phyloP scores from a whole-genome alignment of 768 basidiomycete genomes.

The Mycena sanguinolenta region DNA sequence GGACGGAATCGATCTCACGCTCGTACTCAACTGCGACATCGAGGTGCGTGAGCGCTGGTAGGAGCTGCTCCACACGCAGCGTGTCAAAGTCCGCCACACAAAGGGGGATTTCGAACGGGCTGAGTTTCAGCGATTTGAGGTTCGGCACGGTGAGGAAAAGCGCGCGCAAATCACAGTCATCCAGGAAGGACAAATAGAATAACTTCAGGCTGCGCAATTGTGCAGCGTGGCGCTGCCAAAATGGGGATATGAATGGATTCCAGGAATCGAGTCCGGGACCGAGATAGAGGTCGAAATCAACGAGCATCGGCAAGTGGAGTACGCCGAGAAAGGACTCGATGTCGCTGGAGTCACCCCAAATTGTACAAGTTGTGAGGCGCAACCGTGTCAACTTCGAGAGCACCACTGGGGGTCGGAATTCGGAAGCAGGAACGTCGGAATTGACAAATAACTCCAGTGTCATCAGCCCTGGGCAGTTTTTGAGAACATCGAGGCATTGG shows the following conservation, averaged over 20 bases:
- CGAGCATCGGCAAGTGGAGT: neutral
- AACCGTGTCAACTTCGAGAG: too few relatives aligned
- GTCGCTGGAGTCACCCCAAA: too few relatives aligned
- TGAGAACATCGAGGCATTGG: too few relatives aligned
- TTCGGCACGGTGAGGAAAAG: conserved; percentile 10
- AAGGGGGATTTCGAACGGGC: neutral
- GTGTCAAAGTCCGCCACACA: neutral
- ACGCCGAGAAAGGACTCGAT: conserved; percentile 1
- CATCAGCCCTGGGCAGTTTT: too few relatives aligned
- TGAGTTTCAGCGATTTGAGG: neutral
- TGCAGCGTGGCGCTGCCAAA: neutral
- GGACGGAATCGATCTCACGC: neutral
- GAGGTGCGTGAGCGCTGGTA: neutral
- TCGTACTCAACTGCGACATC: neutral
- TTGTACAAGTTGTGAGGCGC: too few relatives aligned
- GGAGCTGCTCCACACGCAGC: neutral
- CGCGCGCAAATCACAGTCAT: neutral
- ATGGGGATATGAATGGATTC: neutral
- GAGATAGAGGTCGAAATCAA: neutral
- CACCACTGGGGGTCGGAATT: too few relatives aligned
- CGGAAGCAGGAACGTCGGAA: too few relatives aligned
- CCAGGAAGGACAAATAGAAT: neutral
- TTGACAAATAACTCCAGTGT: too few relatives aligned
- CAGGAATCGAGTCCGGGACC: neutral
- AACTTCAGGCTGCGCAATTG: neutral